Evolutionary conservation across 371 early-diverging fungal species (phyloP).

Genomic region (Rhizopus arrhizus): DNA sequence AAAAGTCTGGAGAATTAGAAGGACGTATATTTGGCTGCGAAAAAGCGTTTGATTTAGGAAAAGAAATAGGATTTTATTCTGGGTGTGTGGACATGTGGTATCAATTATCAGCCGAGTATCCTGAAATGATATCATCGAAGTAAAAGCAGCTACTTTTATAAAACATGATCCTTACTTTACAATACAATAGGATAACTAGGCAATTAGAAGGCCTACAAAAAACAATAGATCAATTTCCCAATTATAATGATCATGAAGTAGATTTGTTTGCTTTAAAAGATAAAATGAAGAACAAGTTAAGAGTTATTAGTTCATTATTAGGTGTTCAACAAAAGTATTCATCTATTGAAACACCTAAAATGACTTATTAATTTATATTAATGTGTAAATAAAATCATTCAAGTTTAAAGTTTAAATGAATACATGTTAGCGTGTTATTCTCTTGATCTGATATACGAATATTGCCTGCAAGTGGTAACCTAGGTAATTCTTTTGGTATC

Average conservation of each 20-base stretch:
- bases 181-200: slow-evolving; percentile 36
- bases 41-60: slow-evolving; percentile 70
- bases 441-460: slow-evolving; percentile 49
- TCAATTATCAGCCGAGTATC: slow-evolving; percentile 34
- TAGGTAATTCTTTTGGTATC: slow-evolving; percentile 50
- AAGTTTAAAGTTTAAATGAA: slow-evolving; percentile 35
- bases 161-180: not conserved
- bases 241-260: slow-evolving; percentile 57
- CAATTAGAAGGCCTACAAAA: slow-evolving; percentile 54
- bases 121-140: slow-evolving; percentile 50
- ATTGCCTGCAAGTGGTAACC: slow-evolving; percentile 43
- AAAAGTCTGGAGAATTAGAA: slow-evolving; percentile 63
- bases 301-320: slow-evolving; percentile 58
- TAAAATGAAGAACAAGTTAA: slow-evolving; percentile 65
- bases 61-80: slow-evolving; percentile 73
- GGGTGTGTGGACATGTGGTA: slow-evolving; percentile 73
- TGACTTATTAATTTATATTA: slow-evolving; percentile 35
- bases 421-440: slow-evolving; percentile 45
- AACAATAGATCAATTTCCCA: slow-evolving; percentile 56
- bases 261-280: slow-evolving; percentile 60
- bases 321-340: slow-evolving; percentile 52
- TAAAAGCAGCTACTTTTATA: slow-evolving; percentile 20
- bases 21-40: slow-evolving; percentile 76
- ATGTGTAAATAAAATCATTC: slow-evolving; percentile 8
- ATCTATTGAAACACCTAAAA: slow-evolving; percentile 29